Conservation (phyloP, 2,329 filamentous ascomycete species). For the Scedosporium apiospermum region DNA sequence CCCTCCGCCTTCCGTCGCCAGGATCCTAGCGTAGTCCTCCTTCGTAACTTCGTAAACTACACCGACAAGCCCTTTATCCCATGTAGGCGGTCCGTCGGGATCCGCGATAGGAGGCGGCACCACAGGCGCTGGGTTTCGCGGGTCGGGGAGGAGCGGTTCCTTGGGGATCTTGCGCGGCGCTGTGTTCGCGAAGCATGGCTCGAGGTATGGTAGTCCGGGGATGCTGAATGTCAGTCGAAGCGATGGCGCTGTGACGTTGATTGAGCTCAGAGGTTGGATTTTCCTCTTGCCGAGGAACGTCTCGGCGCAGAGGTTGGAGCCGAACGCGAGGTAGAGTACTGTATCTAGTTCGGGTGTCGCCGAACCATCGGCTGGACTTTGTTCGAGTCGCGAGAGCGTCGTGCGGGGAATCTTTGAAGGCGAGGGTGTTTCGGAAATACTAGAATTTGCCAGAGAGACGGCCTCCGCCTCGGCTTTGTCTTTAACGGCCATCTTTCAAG, state of each 20-base stretch:
- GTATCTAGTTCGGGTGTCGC: conserved; percentile 26
- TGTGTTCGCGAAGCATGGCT: conserved; percentile 89
- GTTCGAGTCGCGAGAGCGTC: neutral
- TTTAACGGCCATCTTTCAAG: neutral
- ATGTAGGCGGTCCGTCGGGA: conserved; percentile 25
- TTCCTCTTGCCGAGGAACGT: conserved; percentile 71
- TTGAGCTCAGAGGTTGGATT: conserved; percentile 69
- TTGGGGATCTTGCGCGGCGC: conserved; percentile 46
- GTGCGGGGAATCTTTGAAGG: neutral
- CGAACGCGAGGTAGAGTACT: conserved; percentile 78
- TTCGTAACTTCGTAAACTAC: conserved; percentile 92
- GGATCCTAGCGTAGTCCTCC: conserved; percentile 73
- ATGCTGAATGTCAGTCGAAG: conserved; percentile 77
- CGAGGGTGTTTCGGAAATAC: neutral
- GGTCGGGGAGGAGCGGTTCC: conserved; percentile 18
- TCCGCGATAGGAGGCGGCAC: conserved; percentile 8
- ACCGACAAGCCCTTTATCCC: conserved; percentile 78
- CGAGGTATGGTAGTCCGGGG: conserved; percentile 72
- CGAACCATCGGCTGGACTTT: neutral
- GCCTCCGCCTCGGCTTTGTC: neutral
- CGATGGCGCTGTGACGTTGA: conserved; percentile 74
- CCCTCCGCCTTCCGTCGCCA: conserved; percentile 84
- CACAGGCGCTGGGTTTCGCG: conserved; percentile 10
- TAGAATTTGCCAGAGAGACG: neutral
- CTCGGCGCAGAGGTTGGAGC: conserved; percentile 74